A percentile compares a stretch with the other conserved stretches of the same genome.
Evolutionary conservation across 306 rosid genomes (phyloP).

Genomic region (Castanea crenata): DNA sequence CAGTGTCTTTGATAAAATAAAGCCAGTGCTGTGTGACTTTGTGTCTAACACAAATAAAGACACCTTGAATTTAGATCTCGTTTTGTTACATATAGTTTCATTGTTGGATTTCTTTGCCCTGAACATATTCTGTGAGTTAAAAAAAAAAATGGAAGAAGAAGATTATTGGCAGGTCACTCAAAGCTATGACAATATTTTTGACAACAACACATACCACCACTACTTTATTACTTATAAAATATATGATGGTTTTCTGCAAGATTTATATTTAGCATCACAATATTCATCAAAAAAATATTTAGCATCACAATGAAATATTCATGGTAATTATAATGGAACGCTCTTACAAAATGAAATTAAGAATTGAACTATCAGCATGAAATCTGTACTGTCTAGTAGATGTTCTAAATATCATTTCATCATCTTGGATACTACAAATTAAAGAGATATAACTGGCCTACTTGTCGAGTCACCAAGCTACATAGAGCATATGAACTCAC

Average conservation of each 20-base stretch:
- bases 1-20: constrained; percentile 2
- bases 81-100: not conserved
- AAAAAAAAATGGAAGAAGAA: too few species aligned
- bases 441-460: too few species aligned
- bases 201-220: not conserved
- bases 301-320: not conserved
- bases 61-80: not conserved
- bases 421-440: too few species aligned
- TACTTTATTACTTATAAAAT: not conserved
- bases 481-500: too few species aligned
- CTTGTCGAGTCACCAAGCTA: too few species aligned
- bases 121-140: not conserved
- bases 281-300: not conserved
- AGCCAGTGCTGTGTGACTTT: not conserved
- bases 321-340: not conserved
- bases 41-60: not conserved
- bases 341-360: too few species aligned
- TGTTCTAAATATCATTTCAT: too few species aligned
- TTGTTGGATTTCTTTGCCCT: not conserved
- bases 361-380: too few species aligned
- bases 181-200: not conserved
- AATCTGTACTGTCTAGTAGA: too few species aligned
- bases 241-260: not conserved
- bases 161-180: too few species aligned
- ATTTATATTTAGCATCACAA: not conserved